Conservation (phyloP, 805 yeast species). For the Candida silvicultrix region DNA sequence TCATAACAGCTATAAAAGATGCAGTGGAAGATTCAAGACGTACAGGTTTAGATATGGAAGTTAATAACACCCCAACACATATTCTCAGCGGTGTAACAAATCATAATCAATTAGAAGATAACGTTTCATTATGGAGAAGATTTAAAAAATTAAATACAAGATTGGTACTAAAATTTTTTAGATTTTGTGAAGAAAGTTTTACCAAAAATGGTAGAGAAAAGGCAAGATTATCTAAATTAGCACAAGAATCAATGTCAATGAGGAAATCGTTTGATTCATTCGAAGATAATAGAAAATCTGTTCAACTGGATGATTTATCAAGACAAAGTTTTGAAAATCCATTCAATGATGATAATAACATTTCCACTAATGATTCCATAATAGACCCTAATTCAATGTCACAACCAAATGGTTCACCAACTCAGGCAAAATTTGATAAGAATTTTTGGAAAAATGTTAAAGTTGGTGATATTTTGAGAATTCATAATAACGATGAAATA, state of each 20-base stretch:
- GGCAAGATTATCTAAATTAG: conserved; percentile 21
- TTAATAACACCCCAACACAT: conserved; percentile 70
- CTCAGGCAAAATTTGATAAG: conserved; percentile 32
- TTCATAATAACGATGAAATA: conserved; percentile 70
- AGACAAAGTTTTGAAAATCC: conserved; percentile 19
- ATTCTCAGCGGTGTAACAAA: conserved; percentile 51
- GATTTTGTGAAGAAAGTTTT: conserved; percentile 20
- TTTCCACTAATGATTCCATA: conserved; percentile 38
- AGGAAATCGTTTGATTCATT: conserved; percentile 35
- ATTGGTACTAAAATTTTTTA: conserved; percentile 19
- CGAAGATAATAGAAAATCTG: conserved; percentile 11
- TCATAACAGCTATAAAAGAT: conserved; percentile 70
- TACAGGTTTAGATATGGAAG: conserved; percentile 63
- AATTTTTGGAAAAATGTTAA: conserved; percentile 64
- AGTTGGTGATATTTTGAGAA: conserved; percentile 71
- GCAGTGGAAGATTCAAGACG: conserved; percentile 79
- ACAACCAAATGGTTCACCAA: conserved; percentile 34
- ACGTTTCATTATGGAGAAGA: conserved; percentile 60
- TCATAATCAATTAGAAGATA: conserved; percentile 56
- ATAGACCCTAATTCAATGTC: conserved; percentile 57
- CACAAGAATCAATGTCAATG: conserved; percentile 18
- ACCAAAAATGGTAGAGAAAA: conserved; percentile 13
- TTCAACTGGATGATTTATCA: conserved; percentile 20
- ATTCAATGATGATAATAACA: conserved; percentile 17
- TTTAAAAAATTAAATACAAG: conserved; percentile 50